A percentile compares a stretch with the other conserved stretches of the same genome.
Evolutionary conservation across 2,329 filamentous ascomycete genomes (phyloP).

Genomic region (Beauveria asiatica): DNA sequence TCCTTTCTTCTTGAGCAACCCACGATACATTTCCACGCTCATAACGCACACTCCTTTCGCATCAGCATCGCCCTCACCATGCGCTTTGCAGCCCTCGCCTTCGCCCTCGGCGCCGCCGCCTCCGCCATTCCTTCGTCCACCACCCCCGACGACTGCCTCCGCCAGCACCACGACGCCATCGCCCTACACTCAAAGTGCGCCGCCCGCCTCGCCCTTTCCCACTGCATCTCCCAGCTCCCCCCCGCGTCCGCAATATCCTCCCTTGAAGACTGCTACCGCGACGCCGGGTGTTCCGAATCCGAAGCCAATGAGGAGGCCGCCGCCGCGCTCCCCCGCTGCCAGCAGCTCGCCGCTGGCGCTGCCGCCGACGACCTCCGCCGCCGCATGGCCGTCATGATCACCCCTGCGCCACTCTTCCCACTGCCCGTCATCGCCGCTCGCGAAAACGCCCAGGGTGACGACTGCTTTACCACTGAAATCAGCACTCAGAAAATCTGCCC

Average conservation of each 20-base stretch:
- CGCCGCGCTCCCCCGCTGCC: slow-evolving; percentile 24
- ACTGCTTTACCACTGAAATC: slow-evolving; percentile 30
- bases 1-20: neutral
- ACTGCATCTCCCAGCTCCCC: slow-evolving; percentile 32
- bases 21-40: neutral
- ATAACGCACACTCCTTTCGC: neutral
- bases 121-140: slow-evolving; percentile 21
- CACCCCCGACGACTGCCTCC: slow-evolving; percentile 29
- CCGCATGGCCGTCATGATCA: slow-evolving; percentile 13
- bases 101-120: slow-evolving; percentile 25
- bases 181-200: slow-evolving; percentile 35
- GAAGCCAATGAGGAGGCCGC: slow-evolving; percentile 23
- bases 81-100: slow-evolving; percentile 26
- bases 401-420: neutral
- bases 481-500: slow-evolving; percentile 31
- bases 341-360: slow-evolving; percentile 17
- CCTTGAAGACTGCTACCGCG: slow-evolving; percentile 30
- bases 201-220: slow-evolving; percentile 29
- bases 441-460: slow-evolving; percentile 12
- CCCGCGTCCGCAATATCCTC: slow-evolving; percentile 21
- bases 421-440: slow-evolving; percentile 10
- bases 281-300: slow-evolving; percentile 26
- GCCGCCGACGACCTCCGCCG: slow-evolving; percentile 13
- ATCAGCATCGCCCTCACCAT: slow-evolving; percentile 14
- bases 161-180: slow-evolving; percentile 29